These are phyloP conservation scores for Pseudogymnoascus sp. DNA, from an alignment of 2,329 filamentous ascomycete species.

Conservation along the genomic window DNA sequence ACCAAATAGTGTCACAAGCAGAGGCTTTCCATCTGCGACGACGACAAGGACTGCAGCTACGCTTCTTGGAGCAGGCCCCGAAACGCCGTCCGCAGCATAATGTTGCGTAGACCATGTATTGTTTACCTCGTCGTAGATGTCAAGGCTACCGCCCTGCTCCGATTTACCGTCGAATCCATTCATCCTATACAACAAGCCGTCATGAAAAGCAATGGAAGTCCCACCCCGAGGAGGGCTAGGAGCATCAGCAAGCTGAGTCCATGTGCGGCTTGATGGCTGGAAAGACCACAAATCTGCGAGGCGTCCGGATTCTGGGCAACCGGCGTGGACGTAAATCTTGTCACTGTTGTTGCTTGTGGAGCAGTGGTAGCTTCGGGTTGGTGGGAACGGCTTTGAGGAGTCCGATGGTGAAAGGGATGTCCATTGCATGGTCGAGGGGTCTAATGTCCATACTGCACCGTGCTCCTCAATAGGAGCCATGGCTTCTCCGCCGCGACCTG, in stretches of 20 bases:
- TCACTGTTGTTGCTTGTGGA: constrained; percentile 35
- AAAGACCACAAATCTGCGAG: constrained; percentile 58
- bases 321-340: constrained; percentile 55
- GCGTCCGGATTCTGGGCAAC: constrained; percentile 51
- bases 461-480: constrained; percentile 56
- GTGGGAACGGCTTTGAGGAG: constrained; percentile 36
- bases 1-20: constrained; percentile 37
- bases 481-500: constrained; percentile 52
- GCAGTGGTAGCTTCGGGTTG: constrained; percentile 52
- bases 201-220: constrained; percentile 39
- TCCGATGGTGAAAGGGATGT: constrained; percentile 36
- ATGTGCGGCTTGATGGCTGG: constrained; percentile 38
- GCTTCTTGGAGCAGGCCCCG: constrained; percentile 31
- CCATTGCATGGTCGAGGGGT: constrained; percentile 40
- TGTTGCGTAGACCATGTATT: constrained; percentile 26
- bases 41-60: constrained; percentile 29
- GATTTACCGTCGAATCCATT: constrained; percentile 57
- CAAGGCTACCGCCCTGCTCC: constrained; percentile 53
- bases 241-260: constrained; percentile 48
- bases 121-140: constrained; percentile 36
- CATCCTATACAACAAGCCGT: constrained; percentile 49
- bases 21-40: constrained; percentile 20
- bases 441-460: constrained; percentile 52
- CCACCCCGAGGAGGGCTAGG: constrained; percentile 49
- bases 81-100: constrained; percentile 26